Evolutionary conservation across 176 grass and related monocot species (phyloP).

Genomic region (Thalia dealbata): DNA sequence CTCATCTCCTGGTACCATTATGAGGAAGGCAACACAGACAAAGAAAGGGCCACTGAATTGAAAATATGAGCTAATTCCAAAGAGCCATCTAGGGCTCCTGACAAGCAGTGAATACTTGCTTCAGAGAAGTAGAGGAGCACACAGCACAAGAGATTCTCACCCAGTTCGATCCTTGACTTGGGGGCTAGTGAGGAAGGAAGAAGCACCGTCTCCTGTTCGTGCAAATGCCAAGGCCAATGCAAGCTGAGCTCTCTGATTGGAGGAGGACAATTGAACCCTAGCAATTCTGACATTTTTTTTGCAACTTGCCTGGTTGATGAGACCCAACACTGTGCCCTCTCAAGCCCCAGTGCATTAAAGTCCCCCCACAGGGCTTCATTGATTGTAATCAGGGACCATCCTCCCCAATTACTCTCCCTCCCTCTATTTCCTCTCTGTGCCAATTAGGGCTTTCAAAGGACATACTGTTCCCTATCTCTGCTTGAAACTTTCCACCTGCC

Average conservation of each 20-base stretch:
- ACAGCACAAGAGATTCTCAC: neutral
- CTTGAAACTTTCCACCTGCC: neutral
- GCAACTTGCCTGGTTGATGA: neutral
- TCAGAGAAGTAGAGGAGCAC: neutral
- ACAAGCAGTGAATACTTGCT: neutral
- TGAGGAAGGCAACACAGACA: neutral
- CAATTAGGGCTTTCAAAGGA: neutral
- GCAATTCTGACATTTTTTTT: neutral
- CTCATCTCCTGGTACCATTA: neutral
- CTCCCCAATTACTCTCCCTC: neutral
- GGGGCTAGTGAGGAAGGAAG: neutral
- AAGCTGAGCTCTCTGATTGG: neutral
- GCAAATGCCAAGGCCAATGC: neutral
- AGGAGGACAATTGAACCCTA: neutral
- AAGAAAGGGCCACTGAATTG: neutral
- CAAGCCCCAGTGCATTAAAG: neutral
- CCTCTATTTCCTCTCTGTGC: neutral
- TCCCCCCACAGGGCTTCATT: slow-evolving; percentile 6
- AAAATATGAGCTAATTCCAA: neutral
- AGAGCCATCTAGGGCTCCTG: neutral
- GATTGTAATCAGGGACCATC: neutral
- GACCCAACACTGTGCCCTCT: neutral
- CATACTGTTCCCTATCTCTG: neutral
- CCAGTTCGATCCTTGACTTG: neutral
- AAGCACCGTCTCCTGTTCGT: neutral